A percentile compares a stretch with the other conserved stretches of the same genome.
phyloP scores from a whole-genome alignment of 305 asterid species.

The Caryopteris hybrid region DNA sequence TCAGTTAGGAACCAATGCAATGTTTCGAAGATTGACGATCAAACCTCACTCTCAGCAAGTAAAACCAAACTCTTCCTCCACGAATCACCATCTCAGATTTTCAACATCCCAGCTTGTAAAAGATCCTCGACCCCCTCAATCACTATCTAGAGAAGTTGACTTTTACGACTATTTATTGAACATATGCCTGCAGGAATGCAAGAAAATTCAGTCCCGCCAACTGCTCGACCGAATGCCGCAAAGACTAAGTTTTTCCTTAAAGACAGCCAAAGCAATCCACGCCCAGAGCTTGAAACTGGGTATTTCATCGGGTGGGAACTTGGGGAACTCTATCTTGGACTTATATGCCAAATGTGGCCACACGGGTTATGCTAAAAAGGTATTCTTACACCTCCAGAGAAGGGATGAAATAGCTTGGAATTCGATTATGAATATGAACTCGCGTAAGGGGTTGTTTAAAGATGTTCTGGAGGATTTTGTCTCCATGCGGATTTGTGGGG shows the following conservation, averaged over 20 bases:
- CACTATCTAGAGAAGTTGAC: conserved; percentile 10
- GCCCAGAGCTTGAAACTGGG: conserved; percentile 52
- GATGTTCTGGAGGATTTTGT: conserved; percentile 44
- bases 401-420: conserved; percentile 75
- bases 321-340: conserved; percentile 70
- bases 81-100: conserved; percentile 18
- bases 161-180: conserved; percentile 26
- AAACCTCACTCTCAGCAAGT: conserved; percentile 3
- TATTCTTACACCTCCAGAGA: conserved; percentile 39
- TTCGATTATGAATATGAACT: conserved; percentile 68
- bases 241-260: conserved; percentile 30
- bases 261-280: conserved; percentile 45
- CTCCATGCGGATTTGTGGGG: conserved; percentile 54
- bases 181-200: conserved; percentile 53
- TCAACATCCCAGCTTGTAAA: conserved; percentile 25
- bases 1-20: no score
- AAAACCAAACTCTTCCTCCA: no score
- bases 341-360: conserved; percentile 79
- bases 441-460: conserved; percentile 43
- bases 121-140: conserved; percentile 6
- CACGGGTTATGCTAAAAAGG: conserved; percentile 44
- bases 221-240: conserved; percentile 62
- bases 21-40: conserved; percentile 16
- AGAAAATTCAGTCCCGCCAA: conserved; percentile 50
- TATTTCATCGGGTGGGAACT: conserved; percentile 37